Evolutionary conservation across 768 basidiomycete species (phyloP), one percentile per base, ranked within the genome.

Genomic region (Mycena galopus): DNA sequence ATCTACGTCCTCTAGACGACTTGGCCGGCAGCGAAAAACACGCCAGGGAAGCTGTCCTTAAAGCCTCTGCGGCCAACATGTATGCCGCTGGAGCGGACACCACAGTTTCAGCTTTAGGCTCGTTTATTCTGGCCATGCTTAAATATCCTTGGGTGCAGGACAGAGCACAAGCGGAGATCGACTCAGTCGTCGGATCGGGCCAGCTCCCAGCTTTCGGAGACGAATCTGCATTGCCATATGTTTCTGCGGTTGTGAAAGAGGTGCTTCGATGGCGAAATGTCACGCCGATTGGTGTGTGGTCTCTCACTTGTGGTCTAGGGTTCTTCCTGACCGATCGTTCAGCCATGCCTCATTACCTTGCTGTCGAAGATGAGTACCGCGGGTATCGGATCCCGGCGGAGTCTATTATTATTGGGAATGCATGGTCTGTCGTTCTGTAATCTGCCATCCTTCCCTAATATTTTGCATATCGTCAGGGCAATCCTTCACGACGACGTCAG

Each of bases 131-230:
- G 11, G 82, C 82, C 16, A 83, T 86, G 82, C 73, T 79, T 5
- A 72, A 80, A 14, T 72, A 83, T 61, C n/a, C n/a, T n/a, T n/a
- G n/a, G n/a, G n/a, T n/a, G n/a, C n/a, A n/a, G n/a, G n/a, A n/a
- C n/a, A n/a, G n/a, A n/a, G n/a, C n/a, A n/a, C n/a, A n/a, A 69
- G 79, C 73, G 0, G 85, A 86, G 67, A 71, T 87, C 11, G 86
- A 86, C 55, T 32, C 72, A 9, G 81, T 83, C 8, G 67, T 83
- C n/a, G 82, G 81, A 0, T 64, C 65, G 3, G 79, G 75, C 12
- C 77, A 83, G 4, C 76, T 87, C 23, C 85, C 86, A 1, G 76
- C 71, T 9, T 74, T 83, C 33, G 78, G 69, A 27, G 85, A 85
- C 68, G 69, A 78, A 3, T 67, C 67, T 1, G 33, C 74, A 17